Conservation (phyloP, 441 rosid species). For the Heliophila coronopifolia region DNA sequence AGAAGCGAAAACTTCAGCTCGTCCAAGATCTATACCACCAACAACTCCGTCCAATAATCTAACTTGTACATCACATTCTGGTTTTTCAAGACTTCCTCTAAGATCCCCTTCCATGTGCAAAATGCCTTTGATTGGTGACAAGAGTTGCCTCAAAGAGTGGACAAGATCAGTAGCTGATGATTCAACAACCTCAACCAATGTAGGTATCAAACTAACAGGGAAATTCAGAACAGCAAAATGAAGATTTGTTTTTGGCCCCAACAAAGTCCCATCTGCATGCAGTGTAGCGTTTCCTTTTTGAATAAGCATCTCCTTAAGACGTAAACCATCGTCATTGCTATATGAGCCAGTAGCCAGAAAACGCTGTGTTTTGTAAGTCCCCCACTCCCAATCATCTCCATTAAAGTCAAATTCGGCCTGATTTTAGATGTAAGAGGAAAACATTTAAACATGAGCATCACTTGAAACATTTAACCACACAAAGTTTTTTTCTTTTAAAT, state of each 20-base stretch:
- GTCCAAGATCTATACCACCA: conserved; percentile 96
- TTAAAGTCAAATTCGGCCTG: conserved; percentile 98
- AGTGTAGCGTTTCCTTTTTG: conserved; percentile 95
- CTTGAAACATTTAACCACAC: background rate
- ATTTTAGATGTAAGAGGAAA: background rate
- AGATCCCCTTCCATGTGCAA: conserved; percentile 99
- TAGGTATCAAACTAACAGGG: conserved; percentile 91
- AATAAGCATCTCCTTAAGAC: conserved; percentile 86
- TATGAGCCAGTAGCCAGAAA: conserved; percentile 88
- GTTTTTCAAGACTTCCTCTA: conserved; percentile 89
- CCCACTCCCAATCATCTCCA: conserved; percentile 99
- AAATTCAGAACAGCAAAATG: conserved; percentile 98
- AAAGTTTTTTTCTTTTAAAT: background rate
- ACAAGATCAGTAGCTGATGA: conserved; percentile 80
- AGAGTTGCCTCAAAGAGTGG: conserved; percentile 77
- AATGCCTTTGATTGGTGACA: conserved; percentile 90
- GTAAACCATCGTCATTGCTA: conserved; percentile 93
- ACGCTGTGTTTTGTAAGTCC: conserved; percentile 85
- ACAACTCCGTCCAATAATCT: conserved; percentile 93
- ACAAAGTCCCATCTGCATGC: conserved; percentile 94
- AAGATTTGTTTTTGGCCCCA: conserved; percentile 92
- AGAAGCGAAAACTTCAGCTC: conserved; percentile 96
- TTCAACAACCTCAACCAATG: conserved; percentile 85
- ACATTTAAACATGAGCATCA: background rate
- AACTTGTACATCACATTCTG: conserved; percentile 97